phyloP scores from a whole-genome alignment of 1,284 basidiomycete species.

The Trametes polyzona region DNA sequence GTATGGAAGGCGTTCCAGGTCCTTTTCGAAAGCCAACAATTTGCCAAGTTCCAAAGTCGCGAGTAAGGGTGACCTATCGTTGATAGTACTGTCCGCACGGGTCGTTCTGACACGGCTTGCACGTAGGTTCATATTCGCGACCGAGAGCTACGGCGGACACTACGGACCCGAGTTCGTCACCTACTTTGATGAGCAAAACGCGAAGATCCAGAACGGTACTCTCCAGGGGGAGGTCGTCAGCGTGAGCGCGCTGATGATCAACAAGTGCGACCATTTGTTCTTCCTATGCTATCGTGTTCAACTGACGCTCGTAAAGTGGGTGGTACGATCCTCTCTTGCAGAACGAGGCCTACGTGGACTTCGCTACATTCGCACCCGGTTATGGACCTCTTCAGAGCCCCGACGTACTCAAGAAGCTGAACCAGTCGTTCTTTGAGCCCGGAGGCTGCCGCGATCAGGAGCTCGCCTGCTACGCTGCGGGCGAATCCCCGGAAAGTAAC shows the following conservation, averaged over 20 bases:
- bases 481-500: constrained; percentile 47
- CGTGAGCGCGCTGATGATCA: constrained; percentile 48
- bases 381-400: constrained; percentile 63
- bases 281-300: not conserved
- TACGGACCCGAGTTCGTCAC: constrained; percentile 68
- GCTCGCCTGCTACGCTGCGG: constrained; percentile 57
- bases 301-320: constrained; percentile 44
- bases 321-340: constrained; percentile 72
- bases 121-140: constrained; percentile 61
- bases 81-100: not conserved
- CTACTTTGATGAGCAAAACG: constrained; percentile 70
- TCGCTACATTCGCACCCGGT: constrained; percentile 63
- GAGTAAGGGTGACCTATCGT: constrained; percentile 51
- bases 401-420: constrained; percentile 49
- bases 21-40: constrained; percentile 64
- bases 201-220: constrained; percentile 49
- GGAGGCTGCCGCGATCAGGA: constrained; percentile 58
- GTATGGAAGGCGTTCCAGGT: constrained; percentile 72
- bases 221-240: constrained; percentile 40
- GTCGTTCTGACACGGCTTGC: not conserved
- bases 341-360: constrained; percentile 61
- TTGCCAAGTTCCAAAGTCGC: constrained; percentile 58
- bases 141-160: constrained; percentile 73
- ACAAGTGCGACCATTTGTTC: constrained; percentile 36
- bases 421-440: constrained; percentile 48